Conservation (phyloP, 306 rosid genomes). For the Elaeagnus macrophylla region DNA sequence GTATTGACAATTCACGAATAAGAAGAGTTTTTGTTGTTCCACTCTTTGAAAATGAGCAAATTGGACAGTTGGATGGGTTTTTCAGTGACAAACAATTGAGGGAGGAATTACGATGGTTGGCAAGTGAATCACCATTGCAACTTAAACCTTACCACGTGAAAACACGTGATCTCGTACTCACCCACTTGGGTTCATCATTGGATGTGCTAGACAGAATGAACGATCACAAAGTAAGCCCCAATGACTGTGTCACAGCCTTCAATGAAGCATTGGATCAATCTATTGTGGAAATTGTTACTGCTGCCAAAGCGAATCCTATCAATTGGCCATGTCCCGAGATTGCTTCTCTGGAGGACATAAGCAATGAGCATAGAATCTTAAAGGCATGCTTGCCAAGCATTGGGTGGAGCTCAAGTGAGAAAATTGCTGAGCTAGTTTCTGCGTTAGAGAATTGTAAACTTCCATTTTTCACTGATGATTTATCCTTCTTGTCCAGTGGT, state of each 20-base stretch:
- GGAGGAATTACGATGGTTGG: constrained; percentile 87
- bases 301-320: constrained; percentile 46
- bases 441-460: constrained; percentile 58
- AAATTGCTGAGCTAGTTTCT: constrained; percentile 36
- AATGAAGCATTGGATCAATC: constrained; percentile 71
- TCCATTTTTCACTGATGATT: constrained; percentile 40
- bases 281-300: constrained; percentile 36
- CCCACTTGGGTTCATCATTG: constrained; percentile 47
- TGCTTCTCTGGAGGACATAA: constrained; percentile 37
- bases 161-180: constrained; percentile 48
- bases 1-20: constrained; percentile 52
- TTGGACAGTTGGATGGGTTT: constrained; percentile 44
- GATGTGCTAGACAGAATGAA: constrained; percentile 28
- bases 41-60: constrained; percentile 44
- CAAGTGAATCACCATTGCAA: constrained; percentile 66
- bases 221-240: constrained; percentile 48
- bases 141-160: constrained; percentile 40
- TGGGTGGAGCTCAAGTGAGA: constrained; percentile 70
- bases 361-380: constrained; percentile 32
- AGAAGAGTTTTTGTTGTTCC: constrained; percentile 50
- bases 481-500: constrained; percentile 56
- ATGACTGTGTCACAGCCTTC: constrained; percentile 59
- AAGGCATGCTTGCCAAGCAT: constrained; percentile 38
- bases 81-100: constrained; percentile 56
- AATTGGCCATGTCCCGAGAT: constrained; percentile 88